A percentile compares a stretch with the other conserved stretches of the same genome.
Evolutionary conservation across 345 rosid species (phyloP).

Genomic region (Acer campestre): DNA sequence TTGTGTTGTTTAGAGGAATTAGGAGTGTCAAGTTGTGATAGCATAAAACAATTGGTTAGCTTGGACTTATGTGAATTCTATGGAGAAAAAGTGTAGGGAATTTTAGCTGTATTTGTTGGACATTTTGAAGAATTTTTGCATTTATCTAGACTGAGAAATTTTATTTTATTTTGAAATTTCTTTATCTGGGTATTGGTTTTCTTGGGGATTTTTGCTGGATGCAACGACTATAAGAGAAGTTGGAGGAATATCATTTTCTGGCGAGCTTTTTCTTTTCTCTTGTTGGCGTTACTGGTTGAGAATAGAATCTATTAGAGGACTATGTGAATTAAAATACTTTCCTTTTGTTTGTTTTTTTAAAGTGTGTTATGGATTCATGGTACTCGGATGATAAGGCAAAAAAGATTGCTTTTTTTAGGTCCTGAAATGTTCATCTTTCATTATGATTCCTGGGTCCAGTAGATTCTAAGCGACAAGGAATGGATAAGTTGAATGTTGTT

Average conservation of each 20-base stretch:
- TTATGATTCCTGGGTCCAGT: constrained; percentile 37
- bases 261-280: constrained; percentile 17
- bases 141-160: background rate
- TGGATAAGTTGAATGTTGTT: constrained; percentile 8
- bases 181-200: constrained; percentile 12
- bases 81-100: background rate
- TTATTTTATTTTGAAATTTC: background rate
- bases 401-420: background rate
- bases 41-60: background rate
- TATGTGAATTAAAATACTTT: constrained; percentile 9
- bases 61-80: background rate
- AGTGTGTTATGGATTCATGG: constrained; percentile 8
- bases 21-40: background rate
- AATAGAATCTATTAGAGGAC: constrained; percentile 16
- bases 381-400: constrained; percentile 13
- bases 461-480: constrained; percentile 25
- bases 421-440: constrained; percentile 23
- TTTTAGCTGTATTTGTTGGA: background rate
- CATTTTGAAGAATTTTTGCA: background rate
- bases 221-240: constrained; percentile 10
- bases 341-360: background rate
- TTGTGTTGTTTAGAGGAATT: background rate
- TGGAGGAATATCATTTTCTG: constrained; percentile 19
- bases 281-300: constrained; percentile 23
- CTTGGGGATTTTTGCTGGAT: background rate